Conservation (phyloP, 2,329 filamentous ascomycete species). For the Colletotrichum euphorbiae region DNA sequence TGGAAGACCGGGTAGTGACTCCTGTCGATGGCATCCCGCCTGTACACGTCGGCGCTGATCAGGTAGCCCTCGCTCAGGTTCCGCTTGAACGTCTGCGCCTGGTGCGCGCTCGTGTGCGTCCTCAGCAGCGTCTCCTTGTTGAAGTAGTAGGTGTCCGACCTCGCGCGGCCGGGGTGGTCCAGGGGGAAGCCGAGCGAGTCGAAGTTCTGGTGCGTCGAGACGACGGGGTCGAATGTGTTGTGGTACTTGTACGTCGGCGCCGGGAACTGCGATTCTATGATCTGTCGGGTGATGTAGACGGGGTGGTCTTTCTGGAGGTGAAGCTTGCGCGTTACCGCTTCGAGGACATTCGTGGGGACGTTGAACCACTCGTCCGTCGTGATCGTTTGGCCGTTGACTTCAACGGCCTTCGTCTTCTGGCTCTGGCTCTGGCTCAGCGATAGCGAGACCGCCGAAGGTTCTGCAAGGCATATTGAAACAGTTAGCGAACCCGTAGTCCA, state of each 20-base stretch:
- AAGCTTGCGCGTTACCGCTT: constrained; percentile 80
- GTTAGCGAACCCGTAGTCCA: background rate
- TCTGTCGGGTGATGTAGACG: constrained; percentile 86
- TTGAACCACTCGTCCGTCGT: constrained; percentile 87
- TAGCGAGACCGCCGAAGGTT: background rate
- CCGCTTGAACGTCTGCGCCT: constrained; percentile 82
- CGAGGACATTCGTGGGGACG: constrained; percentile 78
- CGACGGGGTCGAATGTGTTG: constrained; percentile 84
- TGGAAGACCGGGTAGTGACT: constrained; percentile 98
- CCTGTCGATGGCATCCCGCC: constrained; percentile 92
- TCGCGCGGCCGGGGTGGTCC: constrained; percentile 88
- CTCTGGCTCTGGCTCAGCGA: constrained; percentile 29
- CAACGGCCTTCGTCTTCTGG: constrained; percentile 53
- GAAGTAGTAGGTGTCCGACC: constrained; percentile 95
- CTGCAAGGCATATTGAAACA: constrained; percentile 9
- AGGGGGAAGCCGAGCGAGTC: constrained; percentile 93
- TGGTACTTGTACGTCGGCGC: constrained; percentile 78
- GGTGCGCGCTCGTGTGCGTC: constrained; percentile 95
- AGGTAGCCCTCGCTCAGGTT: constrained; percentile 84
- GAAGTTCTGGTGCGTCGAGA: constrained; percentile 89
- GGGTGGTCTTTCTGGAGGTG: constrained; percentile 94
- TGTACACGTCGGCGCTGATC: constrained; percentile 94
- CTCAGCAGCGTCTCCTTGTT: constrained; percentile 85
- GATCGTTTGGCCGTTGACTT: constrained; percentile 73
- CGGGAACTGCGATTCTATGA: constrained; percentile 92